Evolutionary conservation across 2,329 filamentous ascomycete genomes (phyloP), one percentile per base, ranked within the genome.

Genomic region (Macrophomina phaseolina): DNA sequence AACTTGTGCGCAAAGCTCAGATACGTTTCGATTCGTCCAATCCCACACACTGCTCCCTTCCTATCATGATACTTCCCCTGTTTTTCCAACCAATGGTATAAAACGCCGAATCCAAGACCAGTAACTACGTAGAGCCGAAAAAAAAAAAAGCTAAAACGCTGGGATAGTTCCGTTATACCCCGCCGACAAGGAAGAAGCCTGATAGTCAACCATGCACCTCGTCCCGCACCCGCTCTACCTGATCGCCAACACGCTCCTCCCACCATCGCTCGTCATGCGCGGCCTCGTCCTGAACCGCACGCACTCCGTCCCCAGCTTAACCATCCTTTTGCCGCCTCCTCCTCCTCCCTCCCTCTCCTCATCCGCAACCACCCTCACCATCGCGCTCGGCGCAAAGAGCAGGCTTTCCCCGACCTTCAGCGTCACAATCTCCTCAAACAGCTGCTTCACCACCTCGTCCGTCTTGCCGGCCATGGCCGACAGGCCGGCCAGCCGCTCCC

Each of bases 381-480:
- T 46, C 0, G 46, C 65, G 9, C 40, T 45, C 11, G 66, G 66
- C 34, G 49, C 52, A n/a, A 67, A 67, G 12, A 67, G 8, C 60
- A 67, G 11, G 1, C 32, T 32, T 60, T 67, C 66, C 9, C 66
- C 66, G 1, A 67, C 66, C 3, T 38, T 48, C 14, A 87, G 72
- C n/a, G 71, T 70, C 38, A 85, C 81, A 45, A 86, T 85, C n/a
- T 77, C 70, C 1, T 75, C 71, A 68, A 86, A 83, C 0, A 84
- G 68, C 2, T n/a, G 42, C 6, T 72, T 70, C 30, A 72, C 69
- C 45, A 71, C 32, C 28, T 72, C 67, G 11, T 70, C 55, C 28
- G 69, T 67, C 52, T 69, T 28, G n/a, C 69, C 61, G 6, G 68
- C 58, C 12, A 42, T 23, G 18, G 36, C 23, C 16, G 68, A 68